Evolutionary conservation across 768 basidiomycete genomes (phyloP).

Genomic region (Mycena epipterygia): DNA sequence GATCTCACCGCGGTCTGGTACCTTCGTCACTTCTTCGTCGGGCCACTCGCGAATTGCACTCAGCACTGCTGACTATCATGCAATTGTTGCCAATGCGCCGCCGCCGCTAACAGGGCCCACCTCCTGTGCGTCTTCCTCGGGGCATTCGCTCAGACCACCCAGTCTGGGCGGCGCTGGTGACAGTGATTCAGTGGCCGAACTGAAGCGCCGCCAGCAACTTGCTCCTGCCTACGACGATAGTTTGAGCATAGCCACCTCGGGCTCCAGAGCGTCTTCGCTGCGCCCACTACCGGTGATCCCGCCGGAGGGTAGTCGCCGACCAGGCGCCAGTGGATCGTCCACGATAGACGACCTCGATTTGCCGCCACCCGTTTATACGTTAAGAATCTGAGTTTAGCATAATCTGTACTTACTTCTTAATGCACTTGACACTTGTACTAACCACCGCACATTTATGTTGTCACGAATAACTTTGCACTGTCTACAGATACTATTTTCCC

Average conservation of each 20-base stretch:
- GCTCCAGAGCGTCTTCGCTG: constrained; percentile 20
- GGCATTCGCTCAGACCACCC: constrained; percentile 24
- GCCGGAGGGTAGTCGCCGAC: background rate
- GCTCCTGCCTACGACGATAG: constrained; percentile 24
- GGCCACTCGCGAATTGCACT: constrained; percentile 10
- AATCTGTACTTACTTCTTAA: constrained; percentile 22
- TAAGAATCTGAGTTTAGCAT: too few relatives aligned
- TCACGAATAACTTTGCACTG: background rate
- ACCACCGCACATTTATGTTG: background rate
- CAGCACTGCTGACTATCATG: background rate
- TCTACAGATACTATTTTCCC: background rate
- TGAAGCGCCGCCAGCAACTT: constrained; percentile 34
- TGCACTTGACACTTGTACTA: constrained; percentile 14
- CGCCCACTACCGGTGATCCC: constrained; percentile 36
- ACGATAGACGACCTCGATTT: constrained; percentile 11
- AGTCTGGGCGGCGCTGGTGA: constrained; percentile 34
- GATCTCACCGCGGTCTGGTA: constrained; percentile 20
- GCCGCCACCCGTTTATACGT: constrained; percentile 34
- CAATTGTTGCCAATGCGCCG: background rate
- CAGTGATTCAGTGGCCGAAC: constrained; percentile 26
- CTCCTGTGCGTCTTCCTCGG: constrained; percentile 26
- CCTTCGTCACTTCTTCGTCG: constrained; percentile 20
- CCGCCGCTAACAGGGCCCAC: constrained; percentile 5
- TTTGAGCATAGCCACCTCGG: constrained; percentile 1
- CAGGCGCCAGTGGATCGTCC: background rate